Evolutionary conservation across 176 grass and related monocot genomes (phyloP).

Genomic region (Secale cereale): DNA sequence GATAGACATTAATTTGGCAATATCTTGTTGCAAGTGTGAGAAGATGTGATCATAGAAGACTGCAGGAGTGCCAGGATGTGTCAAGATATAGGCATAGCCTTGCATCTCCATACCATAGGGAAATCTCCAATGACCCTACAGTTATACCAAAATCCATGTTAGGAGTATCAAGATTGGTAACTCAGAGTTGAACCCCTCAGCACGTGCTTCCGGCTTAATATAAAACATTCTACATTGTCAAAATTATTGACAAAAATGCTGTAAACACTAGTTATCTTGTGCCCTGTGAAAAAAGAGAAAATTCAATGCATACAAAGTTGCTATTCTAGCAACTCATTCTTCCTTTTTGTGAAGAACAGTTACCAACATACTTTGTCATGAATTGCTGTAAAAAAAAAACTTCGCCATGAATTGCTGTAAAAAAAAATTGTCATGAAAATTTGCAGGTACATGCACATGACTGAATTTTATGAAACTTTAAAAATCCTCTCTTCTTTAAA

Average conservation of each 20-base stretch:
- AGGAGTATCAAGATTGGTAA: not conserved
- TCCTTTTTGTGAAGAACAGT: not conserved
- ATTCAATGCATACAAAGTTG: not conserved
- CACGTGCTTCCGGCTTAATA: not conserved
- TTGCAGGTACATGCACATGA: not conserved
- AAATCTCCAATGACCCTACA: slow-evolving; percentile 98
- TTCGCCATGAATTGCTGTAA: too few relatives aligned
- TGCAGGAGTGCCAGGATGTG: slow-evolving; percentile 90
- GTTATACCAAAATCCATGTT: slow-evolving; percentile 22
- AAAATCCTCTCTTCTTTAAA: not conserved
- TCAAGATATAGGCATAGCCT: slow-evolving; percentile 98
- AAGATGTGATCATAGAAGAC: slow-evolving; percentile 97
- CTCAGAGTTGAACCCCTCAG: not conserved
- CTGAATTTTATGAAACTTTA: not conserved
- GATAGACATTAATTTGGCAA: slow-evolving; percentile 64
- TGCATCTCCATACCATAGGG: slow-evolving; percentile 91
- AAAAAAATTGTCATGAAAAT: not conserved
- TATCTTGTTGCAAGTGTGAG: slow-evolving; percentile 71
- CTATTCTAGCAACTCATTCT: not conserved
- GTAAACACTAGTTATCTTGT: not conserved
- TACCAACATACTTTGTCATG: not conserved
- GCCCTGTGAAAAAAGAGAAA: not conserved
- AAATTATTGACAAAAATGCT: not conserved
- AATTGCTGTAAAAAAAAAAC: too few relatives aligned
- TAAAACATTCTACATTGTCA: not conserved